phyloP scores from a whole-genome alignment of 2,329 filamentous ascomycete genomes.

The Botrytis fabae region DNA sequence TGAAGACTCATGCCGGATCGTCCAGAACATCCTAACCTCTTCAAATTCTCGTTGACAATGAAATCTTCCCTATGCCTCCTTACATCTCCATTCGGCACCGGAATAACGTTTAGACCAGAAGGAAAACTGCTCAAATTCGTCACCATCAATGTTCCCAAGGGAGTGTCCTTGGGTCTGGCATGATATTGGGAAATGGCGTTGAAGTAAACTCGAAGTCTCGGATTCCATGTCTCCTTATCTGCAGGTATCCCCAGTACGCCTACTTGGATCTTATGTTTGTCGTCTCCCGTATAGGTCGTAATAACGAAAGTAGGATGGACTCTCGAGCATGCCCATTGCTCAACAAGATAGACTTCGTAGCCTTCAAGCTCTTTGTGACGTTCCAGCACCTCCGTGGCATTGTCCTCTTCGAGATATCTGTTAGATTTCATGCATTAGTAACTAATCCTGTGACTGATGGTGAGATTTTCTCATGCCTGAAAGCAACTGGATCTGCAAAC shows the following conservation, averaged over 20 bases:
- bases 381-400: slow-evolving; percentile 71
- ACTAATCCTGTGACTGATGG: background rate
- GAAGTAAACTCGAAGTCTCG: slow-evolving; percentile 78
- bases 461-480: slow-evolving; percentile 44
- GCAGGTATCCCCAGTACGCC: slow-evolving; percentile 79
- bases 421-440: slow-evolving; percentile 19
- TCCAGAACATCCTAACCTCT: slow-evolving; percentile 88
- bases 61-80: slow-evolving; percentile 78
- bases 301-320: slow-evolving; percentile 88
- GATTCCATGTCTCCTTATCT: slow-evolving; percentile 78
- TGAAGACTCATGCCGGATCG: slow-evolving; percentile 81
- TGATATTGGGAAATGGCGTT: slow-evolving; percentile 82
- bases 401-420: slow-evolving; percentile 83
- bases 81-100: slow-evolving; percentile 83
- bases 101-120: slow-evolving; percentile 87
- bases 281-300: slow-evolving; percentile 88
- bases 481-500: slow-evolving; percentile 65
- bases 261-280: slow-evolving; percentile 73
- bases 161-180: slow-evolving; percentile 78
- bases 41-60: slow-evolving; percentile 91
- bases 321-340: slow-evolving; percentile 96
- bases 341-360: slow-evolving; percentile 91
- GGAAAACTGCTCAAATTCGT: slow-evolving; percentile 93
- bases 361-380: slow-evolving; percentile 69
- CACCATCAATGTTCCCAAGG: slow-evolving; percentile 83